Conservation (phyloP, 768 basidiomycete species). For the Boletus tylopilopsis region DNA sequence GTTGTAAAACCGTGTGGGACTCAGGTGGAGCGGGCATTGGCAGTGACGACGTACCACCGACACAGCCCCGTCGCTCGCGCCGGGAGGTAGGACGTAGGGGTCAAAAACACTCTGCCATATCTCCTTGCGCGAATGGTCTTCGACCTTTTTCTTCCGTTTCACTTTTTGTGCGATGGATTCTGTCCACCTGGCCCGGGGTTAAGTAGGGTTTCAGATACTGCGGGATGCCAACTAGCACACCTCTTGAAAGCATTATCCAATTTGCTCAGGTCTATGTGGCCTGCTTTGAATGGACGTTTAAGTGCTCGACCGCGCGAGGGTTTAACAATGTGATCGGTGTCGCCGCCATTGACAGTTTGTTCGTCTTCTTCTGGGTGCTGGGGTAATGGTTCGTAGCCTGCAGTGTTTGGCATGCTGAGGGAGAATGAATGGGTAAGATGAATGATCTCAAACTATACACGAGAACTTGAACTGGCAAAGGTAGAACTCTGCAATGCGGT, state of each 20-base stretch:
- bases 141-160: slow-evolving; percentile 70
- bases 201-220: not conserved
- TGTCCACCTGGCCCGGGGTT: slow-evolving; percentile 58
- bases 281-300: slow-evolving; percentile 42
- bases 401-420: slow-evolving; percentile 38
- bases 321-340: slow-evolving; percentile 22
- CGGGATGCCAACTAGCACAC: slow-evolving; percentile 30
- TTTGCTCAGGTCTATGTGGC: slow-evolving; percentile 75
- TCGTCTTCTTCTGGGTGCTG: slow-evolving; percentile 41
- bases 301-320: slow-evolving; percentile 25
- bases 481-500: slow-evolving; percentile 15
- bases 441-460: not conserved
- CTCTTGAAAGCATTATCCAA: slow-evolving; percentile 83
- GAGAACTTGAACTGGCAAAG: not conserved
- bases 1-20: slow-evolving; percentile 3
- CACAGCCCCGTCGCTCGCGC: slow-evolving; percentile 26
- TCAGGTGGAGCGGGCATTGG: not conserved
- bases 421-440: not conserved
- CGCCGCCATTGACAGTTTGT: slow-evolving; percentile 34
- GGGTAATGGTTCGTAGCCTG: slow-evolving; percentile 46
- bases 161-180: slow-evolving; percentile 84
- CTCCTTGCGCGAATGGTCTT: slow-evolving; percentile 60
- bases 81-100: slow-evolving; percentile 43
- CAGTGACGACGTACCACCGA: slow-evolving; percentile 18
- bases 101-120: slow-evolving; percentile 84